Base-by-base conservation (phyloP, 768 basidiomycete genomes). In the Boletus tomentosulus region DNA sequence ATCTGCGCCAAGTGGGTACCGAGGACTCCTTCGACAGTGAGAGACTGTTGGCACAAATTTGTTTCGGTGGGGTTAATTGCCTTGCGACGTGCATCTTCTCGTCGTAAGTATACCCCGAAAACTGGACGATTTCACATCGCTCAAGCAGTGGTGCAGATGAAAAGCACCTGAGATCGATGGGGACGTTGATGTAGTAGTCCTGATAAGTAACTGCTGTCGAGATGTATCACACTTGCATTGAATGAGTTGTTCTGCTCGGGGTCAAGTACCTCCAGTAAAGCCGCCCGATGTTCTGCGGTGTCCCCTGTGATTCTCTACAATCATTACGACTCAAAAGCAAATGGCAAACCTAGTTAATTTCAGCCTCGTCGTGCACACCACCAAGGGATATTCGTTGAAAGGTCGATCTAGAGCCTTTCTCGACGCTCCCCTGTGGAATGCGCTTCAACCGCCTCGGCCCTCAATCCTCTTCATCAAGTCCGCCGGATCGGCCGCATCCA, bases 171-270 rank as follows among this genome's bases (percentile, higher is more conserved):
- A 96, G 79, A 61, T 95, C 91, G 49, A 95, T 81, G 2, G 92
- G 91, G 10, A 90, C 85, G 56, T 93, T 92, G 65, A 94, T 81
- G 64, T 92, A 96, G 71, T 97, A 94, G 68, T 97, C 94, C 83
- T 59, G 8, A 38, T 54, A 7, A 50, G 50, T 27, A 13, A 19
- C 19, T 8, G 44, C 46, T 34, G n/a, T 19, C n/a, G n/a, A n/a
- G n/a, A 49, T 16, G 6, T 47, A 3, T 4, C 39, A 25, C 41
- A 68, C 80, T 56, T 48, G 85, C 88, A 65, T 87, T 89, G 65
- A 91, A 91, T 0, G 82, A 78, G 64, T 88, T 81, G 57, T 94
- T 95, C 69, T 96, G 92, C 66, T 97, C 95, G 0, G 95, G 95
- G 9, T 97, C 95, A 49, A 98, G 77, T 0, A 95, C 92, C 63